These are phyloP conservation scores for Takakia lepidozioides DNA, from an alignment of 225 moss, liverwort and hornwort genomes.

Conservation along the genomic window DNA sequence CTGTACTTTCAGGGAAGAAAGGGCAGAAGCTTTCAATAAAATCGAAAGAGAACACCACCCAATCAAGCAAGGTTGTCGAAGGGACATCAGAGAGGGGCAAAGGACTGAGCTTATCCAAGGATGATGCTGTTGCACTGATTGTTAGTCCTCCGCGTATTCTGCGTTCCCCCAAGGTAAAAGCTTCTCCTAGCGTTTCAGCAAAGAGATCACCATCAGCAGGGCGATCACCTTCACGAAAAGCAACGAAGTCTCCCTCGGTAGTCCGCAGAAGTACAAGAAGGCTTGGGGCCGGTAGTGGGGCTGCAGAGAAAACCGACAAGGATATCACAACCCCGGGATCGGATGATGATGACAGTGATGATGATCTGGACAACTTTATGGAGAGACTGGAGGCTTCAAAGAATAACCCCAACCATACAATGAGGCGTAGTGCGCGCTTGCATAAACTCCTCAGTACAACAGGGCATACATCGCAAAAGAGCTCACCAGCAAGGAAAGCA, in stretches of 20 bases:
- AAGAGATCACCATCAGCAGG: conserved; percentile 31
- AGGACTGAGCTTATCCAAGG: no score
- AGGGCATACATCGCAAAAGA: neutral
- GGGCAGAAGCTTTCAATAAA: neutral
- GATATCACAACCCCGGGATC: conserved; percentile 14
- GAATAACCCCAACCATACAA: neutral
- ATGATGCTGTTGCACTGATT: no score
- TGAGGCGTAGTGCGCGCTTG: conserved; percentile 26
- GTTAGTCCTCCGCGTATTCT: no score
- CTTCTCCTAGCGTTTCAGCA: neutral
- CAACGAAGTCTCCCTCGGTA: conserved; percentile 12
- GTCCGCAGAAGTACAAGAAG: conserved; percentile 4
- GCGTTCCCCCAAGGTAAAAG: no score
- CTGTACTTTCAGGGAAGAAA: no score
- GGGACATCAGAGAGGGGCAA: no score
- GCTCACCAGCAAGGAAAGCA: no score
- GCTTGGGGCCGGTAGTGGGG: neutral
- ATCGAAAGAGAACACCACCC: no score
- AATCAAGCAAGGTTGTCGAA: no score
- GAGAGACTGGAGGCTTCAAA: conserved; percentile 5
- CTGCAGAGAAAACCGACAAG: conserved; percentile 4
- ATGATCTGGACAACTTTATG: conserved; percentile 14
- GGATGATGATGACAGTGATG: conserved; percentile 30
- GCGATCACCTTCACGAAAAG: conserved; percentile 9
- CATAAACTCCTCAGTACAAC: conserved; percentile 19